Evolutionary conservation across 768 basidiomycete genomes (phyloP), one percentile per base, ranked within the genome.

Genomic region (Hericium alpestre): DNA sequence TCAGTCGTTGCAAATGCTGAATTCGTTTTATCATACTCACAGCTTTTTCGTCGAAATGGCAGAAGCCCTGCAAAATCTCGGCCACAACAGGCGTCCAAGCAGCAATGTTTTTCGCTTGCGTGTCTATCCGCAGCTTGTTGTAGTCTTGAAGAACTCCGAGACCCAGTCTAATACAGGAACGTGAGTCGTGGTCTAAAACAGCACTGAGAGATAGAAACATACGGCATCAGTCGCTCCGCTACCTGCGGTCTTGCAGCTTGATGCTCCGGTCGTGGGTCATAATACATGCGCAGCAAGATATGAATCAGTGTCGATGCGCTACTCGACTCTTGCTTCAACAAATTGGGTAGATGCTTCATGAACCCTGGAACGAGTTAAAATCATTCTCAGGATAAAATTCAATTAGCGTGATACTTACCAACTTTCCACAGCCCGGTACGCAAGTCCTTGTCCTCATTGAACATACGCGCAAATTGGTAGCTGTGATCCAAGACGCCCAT

Each of bases 81-180:
- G 86, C 86, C n/a, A 97, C 87, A 32, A 99, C 96, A n/a, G 96
- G 96, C 20, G 92, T 95, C 96, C 96, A 99, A 0, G 96, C 95
- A 13, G 84, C 70, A 58, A 99, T 94, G 67, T 96, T 98, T 72
- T 97, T 92, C 53, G 84, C 83, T 71, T 98, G 95, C 3, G 85
- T 92, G 59, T 98, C 95, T 2, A 85, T 71, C 49, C 89, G 87
- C 54, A 99, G 77, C 65, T 88, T 88, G 66, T 84, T 90, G 71
- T 92, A 99, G 70, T 96, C 93, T 63, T 85, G 83, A 55, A 99
- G 72, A 18, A 98, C 90, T 20, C 87, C 90, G 43, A 92, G 76
- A 23, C 87, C 88, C 58, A 99, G 79, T 48, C 94, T 98, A 65
- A 15, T 57, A 22, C 59, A 51, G 56, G 49, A 54, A 27, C 37